phyloP scores from a whole-genome alignment of 768 basidiomycete species.

The Phylloporus arenicola region DNA sequence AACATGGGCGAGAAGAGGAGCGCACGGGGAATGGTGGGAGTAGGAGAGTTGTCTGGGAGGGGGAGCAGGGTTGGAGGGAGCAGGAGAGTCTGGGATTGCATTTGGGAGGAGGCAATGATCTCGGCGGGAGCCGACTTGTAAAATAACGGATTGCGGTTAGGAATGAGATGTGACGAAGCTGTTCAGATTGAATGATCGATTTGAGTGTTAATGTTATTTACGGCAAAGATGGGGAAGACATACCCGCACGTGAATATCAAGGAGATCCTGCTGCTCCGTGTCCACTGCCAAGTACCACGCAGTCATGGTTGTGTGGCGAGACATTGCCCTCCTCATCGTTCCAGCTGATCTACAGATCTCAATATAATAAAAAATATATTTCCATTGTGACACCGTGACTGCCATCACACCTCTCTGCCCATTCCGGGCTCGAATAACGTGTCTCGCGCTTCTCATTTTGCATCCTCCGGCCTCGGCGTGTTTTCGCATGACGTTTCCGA shows the following conservation, averaged over 20 bases:
- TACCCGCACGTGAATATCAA: slow-evolving; percentile 6
- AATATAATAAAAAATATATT: not conserved
- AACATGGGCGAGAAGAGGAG: slow-evolving; percentile 18
- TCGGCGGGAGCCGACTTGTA: slow-evolving; percentile 9
- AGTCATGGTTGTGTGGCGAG: not conserved
- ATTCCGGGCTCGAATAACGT: slow-evolving; percentile 23
- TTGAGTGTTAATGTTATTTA: slow-evolving; percentile 28
- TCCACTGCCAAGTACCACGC: not conserved
- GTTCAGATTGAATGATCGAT: slow-evolving; percentile 21
- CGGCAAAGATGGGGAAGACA: slow-evolving; percentile 19
- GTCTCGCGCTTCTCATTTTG: slow-evolving; percentile 27
- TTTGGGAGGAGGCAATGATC: slow-evolving; percentile 9
- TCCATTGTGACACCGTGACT: slow-evolving; percentile 19
- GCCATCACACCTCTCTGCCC: slow-evolving; percentile 5
- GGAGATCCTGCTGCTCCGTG: slow-evolving; percentile 6
- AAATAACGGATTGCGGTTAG: slow-evolving; percentile 11
- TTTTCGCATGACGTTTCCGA: not conserved
- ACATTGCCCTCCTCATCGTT: not conserved
- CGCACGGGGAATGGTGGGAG: slow-evolving; percentile 10
- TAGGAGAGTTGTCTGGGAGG: not conserved
- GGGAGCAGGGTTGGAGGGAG: slow-evolving; percentile 25
- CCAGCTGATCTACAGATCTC: not conserved
- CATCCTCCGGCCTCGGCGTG: not conserved
- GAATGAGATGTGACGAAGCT: slow-evolving; percentile 13
- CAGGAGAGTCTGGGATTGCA: slow-evolving; percentile 25